Percentiles rank a stretch among this genome's conserved stretches.
Evolutionary conservation across 352 stramenopile species (phyloP).

Genomic region (Pythium inflatum): DNA sequence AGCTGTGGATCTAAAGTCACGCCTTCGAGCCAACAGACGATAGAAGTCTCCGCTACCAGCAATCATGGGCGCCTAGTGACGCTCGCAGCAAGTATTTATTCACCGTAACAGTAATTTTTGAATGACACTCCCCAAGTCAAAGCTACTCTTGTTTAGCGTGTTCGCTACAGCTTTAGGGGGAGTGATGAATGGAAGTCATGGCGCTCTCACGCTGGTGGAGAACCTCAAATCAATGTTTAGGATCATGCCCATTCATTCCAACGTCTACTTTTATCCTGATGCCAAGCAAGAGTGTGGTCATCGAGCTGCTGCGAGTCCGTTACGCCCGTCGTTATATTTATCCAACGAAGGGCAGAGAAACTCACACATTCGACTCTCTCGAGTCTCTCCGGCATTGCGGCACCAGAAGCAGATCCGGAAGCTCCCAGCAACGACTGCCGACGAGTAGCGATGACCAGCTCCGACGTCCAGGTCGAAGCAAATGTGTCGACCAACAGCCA

Average conservation of each 20-base stretch:
- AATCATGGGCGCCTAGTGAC: constrained; percentile 3
- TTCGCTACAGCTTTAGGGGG: too few species aligned
- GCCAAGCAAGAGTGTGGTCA: too few species aligned
- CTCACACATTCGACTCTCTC: too few species aligned
- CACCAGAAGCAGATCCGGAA: neutral
- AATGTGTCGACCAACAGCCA: constrained; percentile 61
- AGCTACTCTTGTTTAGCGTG: too few species aligned
- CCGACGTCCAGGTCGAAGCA: constrained; percentile 42
- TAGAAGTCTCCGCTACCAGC: constrained; percentile 5
- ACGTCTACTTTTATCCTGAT: too few species aligned
- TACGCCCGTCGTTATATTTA: too few species aligned
- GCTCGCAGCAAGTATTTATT: constrained; percentile 18
- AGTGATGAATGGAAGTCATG: too few species aligned
- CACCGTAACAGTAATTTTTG: constrained; percentile 30
- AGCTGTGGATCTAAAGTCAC: constrained; percentile 71
- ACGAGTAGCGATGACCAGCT: constrained; percentile 24
- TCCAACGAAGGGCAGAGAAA: too few species aligned
- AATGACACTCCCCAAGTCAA: neutral
- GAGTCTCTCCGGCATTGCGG: neutral
- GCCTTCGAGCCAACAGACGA: constrained; percentile 8
- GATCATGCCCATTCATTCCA: too few species aligned
- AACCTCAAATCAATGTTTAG: too few species aligned
- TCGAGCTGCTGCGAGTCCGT: too few species aligned
- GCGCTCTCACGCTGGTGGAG: too few species aligned
- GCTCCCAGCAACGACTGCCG: neutral